Evolutionary conservation across 2,329 filamentous ascomycete species (phyloP).

Genomic region (Colletotrichum liriopes): DNA sequence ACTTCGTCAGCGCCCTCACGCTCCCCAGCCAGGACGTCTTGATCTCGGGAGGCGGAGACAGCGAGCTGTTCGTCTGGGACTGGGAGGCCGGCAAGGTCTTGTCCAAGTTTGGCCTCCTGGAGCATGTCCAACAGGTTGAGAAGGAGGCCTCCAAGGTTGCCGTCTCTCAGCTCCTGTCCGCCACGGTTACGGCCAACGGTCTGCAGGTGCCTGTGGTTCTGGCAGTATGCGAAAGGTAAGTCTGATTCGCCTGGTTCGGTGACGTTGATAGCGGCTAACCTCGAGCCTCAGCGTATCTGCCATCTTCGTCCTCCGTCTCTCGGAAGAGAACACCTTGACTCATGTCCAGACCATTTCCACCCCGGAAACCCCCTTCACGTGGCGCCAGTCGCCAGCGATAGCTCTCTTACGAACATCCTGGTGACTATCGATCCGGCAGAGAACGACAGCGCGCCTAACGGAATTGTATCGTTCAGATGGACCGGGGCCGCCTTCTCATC

Average conservation of each 20-base stretch:
- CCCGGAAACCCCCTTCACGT: constrained; percentile 77
- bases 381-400: constrained; percentile 48
- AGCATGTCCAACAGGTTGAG: constrained; percentile 50
- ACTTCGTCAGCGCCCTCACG: constrained; percentile 86
- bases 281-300: constrained; percentile 65
- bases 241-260: constrained; percentile 45
- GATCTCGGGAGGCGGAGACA: constrained; percentile 90
- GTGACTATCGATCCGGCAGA: constrained; percentile 58
- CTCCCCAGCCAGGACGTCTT: constrained; percentile 77
- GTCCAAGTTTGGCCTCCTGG: constrained; percentile 68
- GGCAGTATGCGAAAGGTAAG: constrained; percentile 63
- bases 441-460: constrained; percentile 38
- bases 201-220: constrained; percentile 48
- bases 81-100: constrained; percentile 76
- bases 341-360: constrained; percentile 67
- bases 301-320: constrained; percentile 76
- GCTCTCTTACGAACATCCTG: constrained; percentile 52
- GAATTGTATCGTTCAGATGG: constrained; percentile 46
- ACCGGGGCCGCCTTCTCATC: constrained; percentile 42
- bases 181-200: constrained; percentile 42
- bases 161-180: constrained; percentile 61
- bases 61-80: constrained; percentile 84
- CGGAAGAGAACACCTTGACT: constrained; percentile 62
- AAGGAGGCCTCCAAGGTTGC: constrained; percentile 60
- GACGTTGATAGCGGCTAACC: constrained; percentile 44